Evolutionary conservation across 2,329 filamentous ascomycete species (phyloP).

Genomic region (Paraphaeosphaeria sporulosa): DNA sequence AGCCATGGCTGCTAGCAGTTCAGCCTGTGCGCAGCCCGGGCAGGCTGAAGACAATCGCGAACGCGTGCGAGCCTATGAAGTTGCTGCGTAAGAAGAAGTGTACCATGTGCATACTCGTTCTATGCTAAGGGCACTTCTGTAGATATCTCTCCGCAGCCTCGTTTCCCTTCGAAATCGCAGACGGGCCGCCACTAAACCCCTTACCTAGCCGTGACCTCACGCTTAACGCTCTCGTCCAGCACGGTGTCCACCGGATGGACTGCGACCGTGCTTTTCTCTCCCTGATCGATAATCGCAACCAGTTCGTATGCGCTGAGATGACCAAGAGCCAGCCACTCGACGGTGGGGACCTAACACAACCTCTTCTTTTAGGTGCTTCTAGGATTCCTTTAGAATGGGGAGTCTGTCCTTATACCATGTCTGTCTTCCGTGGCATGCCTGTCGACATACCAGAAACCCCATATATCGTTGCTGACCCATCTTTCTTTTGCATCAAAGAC

Average conservation of each 20-base stretch:
- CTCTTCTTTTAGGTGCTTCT: constrained; percentile 16
- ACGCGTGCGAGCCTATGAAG: constrained; percentile 18
- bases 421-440: constrained; percentile 5
- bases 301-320: constrained; percentile 25
- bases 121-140: neutral
- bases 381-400: constrained; percentile 21
- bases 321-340: constrained; percentile 17
- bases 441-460: too few species aligned
- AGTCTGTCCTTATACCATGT: constrained; percentile 22
- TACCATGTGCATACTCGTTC: neutral
- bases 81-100: constrained; percentile 18
- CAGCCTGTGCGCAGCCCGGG: too few species aligned
- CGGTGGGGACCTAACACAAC: constrained; percentile 9
- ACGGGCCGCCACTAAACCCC: constrained; percentile 17
- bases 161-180: constrained; percentile 19
- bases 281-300: constrained; percentile 20
- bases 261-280: constrained; percentile 25
- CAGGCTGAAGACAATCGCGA: neutral
- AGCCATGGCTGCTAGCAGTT: too few species aligned
- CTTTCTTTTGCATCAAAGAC: too few species aligned
- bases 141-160: constrained; percentile 23
- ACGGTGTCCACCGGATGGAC: constrained; percentile 19
- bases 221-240: constrained; percentile 22
- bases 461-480: too few species aligned
- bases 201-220: constrained; percentile 20